Evolutionary conservation across 2,329 filamentous ascomycete species (phyloP), one percentile per base, ranked within the genome.

Genomic region (Epicoccum sorghinum): DNA sequence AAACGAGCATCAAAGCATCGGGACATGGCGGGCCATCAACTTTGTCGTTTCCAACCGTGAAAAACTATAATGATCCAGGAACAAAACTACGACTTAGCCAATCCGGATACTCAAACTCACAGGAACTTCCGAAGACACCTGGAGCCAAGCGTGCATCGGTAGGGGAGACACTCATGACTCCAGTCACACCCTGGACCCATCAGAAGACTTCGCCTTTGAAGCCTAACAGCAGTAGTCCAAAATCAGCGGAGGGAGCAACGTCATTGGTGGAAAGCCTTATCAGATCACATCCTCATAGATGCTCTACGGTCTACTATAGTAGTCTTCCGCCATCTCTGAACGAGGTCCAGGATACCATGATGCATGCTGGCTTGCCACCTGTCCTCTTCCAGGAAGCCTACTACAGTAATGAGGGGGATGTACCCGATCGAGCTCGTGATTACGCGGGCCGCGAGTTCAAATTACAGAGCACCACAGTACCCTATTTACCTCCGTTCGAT

Each of bases 371-470:
- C 10, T 75, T 86, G 7, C 89, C 89, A 0, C 80, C 87, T 53
- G 82, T 89, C 12, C 83, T 97, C 43, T 96, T 96, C 60, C 90
- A 92, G 72, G 87, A 92, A 68, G 88, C 93, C 0, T 93, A 88
- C 67, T 98, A 96, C 70, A 90, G 92, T 63, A 82, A 90, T 25
- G 91, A 96, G 57, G 82, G 81, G 45, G 95, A 98, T 74, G 89
- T 97, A 0, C 92, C 93, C 10, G 82, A 88, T 35, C 84, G 88
- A 47, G 75, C 82, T 29, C 83, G 91, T 47, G 91, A 96, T 73
- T 98, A 96, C 75, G 93, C 90, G 6, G 93, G 93, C 3, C 86
- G 87, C 62, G 90, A 96, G 64, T 97, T 96, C 70, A 88, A 86
- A 53, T 77, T 97, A 6, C 83, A 86, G 65, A 89, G 92, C 55